These are phyloP conservation scores for Stylosanthes scabra DNA, from an alignment of 331 rosid genomes.

Conservation along the genomic window DNA sequence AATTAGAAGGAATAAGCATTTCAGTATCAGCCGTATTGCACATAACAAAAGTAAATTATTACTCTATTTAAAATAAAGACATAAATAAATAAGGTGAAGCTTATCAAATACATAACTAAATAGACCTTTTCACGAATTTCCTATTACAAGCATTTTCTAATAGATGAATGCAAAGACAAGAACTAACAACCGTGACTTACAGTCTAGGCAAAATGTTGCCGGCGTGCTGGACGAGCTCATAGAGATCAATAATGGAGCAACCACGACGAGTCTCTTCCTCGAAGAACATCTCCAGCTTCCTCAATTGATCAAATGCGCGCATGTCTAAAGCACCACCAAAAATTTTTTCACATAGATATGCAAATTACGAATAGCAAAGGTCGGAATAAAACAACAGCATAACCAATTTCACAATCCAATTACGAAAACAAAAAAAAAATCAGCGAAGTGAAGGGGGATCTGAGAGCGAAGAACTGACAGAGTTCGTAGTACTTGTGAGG, in stretches of 20 bases:
- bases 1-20: conserved; percentile 6
- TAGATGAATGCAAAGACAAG: neutral
- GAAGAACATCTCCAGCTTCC: too few species aligned
- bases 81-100: conserved; percentile 19
- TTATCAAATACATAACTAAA: conserved; percentile 3
- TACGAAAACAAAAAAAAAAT: neutral
- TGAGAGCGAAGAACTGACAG: conserved; percentile 62
- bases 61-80: neutral
- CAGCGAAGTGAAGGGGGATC: conserved; percentile 32
- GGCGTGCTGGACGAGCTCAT: conserved; percentile 97
- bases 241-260: conserved; percentile 94
- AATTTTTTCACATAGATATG: conserved; percentile 29
- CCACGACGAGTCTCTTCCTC: conserved; percentile 99
- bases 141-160: too few species aligned
- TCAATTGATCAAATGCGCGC: too few species aligned
- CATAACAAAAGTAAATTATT: neutral
- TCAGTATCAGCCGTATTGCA: neutral
- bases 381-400: neutral
- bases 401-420: conserved; percentile 38
- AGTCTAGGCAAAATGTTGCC: conserved; percentile 96
- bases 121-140: neutral
- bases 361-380: conserved; percentile 33
- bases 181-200: conserved; percentile 55
- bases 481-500: conserved; percentile 97
- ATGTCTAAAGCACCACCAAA: too few species aligned